Evolutionary conservation across 371 early-diverging fungal species (phyloP), one percentile per base, ranked within the genome.

Genomic region (Parasitella parasitica): DNA sequence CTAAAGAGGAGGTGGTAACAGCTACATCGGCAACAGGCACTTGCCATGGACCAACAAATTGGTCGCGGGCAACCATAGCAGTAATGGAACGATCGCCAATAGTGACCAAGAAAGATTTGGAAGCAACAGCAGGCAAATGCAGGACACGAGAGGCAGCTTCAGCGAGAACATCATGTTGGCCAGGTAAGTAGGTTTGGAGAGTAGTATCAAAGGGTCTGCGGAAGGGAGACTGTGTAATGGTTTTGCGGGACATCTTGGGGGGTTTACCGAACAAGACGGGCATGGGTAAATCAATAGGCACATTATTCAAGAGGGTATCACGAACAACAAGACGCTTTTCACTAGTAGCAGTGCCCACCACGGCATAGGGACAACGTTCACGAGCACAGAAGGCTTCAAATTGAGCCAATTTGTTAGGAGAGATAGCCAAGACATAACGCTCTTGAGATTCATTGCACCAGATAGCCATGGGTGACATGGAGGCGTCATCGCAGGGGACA

Each of bases 381-480:
- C 98, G 92, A 50, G 77, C 77, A 69, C 92, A 92, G 55, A 98
- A 88, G 6, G 69, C 78, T 67, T 83, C 81, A 66, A 98, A 97
- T 9, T 64, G 70, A 7, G 72, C 83, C 52, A 93, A 67, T 56
- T 82, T 79, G 52, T 86, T 85, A 1, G 89, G 87, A 37, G 80
- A 69, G 4, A 97, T 87, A 5, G 97, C 97, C 46, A 95, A 76
- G 9, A 97, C 98, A 62, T 97, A 97, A 57, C 98, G 91, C 73
- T 98, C 98, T 78, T 98, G 98, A 38, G 94, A 88, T 77, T 98
- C 98, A 57, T 98, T 98, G 80, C 97, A 98, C 98, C 98, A 98
- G 54, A 98, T 94, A 67, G 96, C 97, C 98, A 98, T 97, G 28
- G 98, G 98, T 30, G 94, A 94, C 91, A 98, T 89, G 62, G 88